These are phyloP conservation scores for Turnera subulata DNA, from an alignment of 345 rosid genomes.

Conservation along the genomic window DNA sequence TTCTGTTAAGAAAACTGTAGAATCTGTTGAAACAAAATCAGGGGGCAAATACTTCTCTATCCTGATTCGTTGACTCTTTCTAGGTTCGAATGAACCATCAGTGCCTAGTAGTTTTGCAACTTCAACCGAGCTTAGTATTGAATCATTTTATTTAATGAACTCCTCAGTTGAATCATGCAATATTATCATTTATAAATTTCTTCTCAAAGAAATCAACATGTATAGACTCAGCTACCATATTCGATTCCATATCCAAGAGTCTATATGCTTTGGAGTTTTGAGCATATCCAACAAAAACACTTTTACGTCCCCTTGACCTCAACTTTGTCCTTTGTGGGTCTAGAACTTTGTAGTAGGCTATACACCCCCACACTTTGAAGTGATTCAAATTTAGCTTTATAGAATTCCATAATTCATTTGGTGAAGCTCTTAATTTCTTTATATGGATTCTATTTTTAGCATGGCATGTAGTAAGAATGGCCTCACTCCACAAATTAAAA, in stretches of 20 bases:
- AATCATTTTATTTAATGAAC: not conserved
- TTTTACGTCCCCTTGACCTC: not conserved
- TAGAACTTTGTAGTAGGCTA: not conserved
- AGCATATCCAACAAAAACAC: not conserved
- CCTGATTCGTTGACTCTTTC: slow-evolving; percentile 2
- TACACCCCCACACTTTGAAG: not conserved
- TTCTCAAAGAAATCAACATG: not conserved
- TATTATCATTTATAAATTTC: not conserved
- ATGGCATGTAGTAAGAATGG: not conserved
- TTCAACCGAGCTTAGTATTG: not conserved
- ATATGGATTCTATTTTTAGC: not conserved
- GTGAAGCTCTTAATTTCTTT: not conserved
- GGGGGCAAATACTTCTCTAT: not conserved
- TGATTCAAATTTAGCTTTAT: not conserved
- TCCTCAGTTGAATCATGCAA: not conserved
- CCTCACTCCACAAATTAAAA: not conserved
- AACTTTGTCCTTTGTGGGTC: not conserved
- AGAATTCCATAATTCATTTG: not conserved
- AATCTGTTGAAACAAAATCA: not conserved
- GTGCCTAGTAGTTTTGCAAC: not conserved
- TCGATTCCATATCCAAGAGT: not conserved
- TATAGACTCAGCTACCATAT: not conserved
- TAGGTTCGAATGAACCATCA: not conserved
- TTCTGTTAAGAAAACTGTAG: not conserved
- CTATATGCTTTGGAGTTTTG: slow-evolving; percentile 1